Evolutionary conservation across 768 basidiomycete species (phyloP).

Genomic region (Tylopilus vinaceipallidus): DNA sequence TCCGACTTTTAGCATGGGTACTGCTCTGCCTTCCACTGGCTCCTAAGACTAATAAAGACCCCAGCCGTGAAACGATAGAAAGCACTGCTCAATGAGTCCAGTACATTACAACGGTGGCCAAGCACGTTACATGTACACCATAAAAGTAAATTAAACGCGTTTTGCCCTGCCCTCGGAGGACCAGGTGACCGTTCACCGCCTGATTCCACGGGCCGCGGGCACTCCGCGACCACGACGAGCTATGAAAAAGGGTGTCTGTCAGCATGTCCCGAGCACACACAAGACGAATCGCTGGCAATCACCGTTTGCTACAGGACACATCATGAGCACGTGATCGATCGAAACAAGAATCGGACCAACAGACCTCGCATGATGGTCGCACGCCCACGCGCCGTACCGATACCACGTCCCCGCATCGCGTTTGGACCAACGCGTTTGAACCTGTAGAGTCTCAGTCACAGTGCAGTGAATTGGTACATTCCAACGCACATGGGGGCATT

Average conservation of each 20-base stretch:
- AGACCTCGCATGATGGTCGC: conserved; percentile 97
- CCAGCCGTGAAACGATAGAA: no score
- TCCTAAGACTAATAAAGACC: no score
- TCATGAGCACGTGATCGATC: conserved; percentile 13
- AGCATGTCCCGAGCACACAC: conserved; percentile 12
- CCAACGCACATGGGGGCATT: conserved; percentile 93
- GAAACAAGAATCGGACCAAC: conserved; percentile 28
- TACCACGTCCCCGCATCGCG: conserved; percentile 98
- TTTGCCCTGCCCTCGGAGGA: conserved; percentile 4
- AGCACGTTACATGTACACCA: conserved; percentile 16
- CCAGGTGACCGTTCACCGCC: conserved; percentile 50
- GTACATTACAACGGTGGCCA: conserved; percentile 10
- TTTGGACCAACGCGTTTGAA: conserved; percentile 99
- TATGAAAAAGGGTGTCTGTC: conserved; percentile 30
- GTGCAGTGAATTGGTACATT: conserved; percentile 2
- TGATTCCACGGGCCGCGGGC: conserved; percentile 72
- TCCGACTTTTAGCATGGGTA: conserved; percentile 66
- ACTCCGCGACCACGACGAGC: conserved; percentile 88
- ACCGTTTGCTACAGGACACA: conserved; percentile 68
- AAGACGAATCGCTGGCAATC: conserved; percentile 19
- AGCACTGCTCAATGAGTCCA: background rate
- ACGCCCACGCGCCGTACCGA: conserved; percentile 97
- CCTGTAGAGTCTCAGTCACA: conserved; percentile 47
- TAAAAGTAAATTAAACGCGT: conserved; percentile 9
- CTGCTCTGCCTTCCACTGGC: no score